Conservation (phyloP, 2,329 filamentous ascomycete species). For the Hypomyces rosellus region DNA sequence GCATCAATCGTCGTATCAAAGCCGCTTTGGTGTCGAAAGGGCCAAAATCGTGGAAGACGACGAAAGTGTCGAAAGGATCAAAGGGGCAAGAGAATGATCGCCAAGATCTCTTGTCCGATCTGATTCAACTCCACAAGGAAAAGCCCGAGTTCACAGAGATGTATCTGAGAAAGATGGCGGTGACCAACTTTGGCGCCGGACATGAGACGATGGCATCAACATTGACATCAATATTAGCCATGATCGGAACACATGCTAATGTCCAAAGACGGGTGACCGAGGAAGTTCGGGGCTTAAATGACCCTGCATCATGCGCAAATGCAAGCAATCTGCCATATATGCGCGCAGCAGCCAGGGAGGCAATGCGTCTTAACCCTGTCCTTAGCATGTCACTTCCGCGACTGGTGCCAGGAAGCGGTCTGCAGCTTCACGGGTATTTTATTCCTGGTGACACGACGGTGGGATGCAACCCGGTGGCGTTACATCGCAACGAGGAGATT, state of each 20-base stretch:
- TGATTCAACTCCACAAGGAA: slow-evolving; percentile 39
- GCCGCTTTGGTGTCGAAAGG: slow-evolving; percentile 21
- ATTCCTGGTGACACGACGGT: slow-evolving; percentile 43
- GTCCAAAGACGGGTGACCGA: slow-evolving; percentile 28
- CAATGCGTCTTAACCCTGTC: slow-evolving; percentile 45
- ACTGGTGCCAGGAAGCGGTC: slow-evolving; percentile 31
- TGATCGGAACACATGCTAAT: slow-evolving; percentile 35
- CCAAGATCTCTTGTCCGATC: slow-evolving; percentile 39
- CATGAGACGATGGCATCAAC: slow-evolving; percentile 51
- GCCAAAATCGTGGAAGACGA: slow-evolving; percentile 15
- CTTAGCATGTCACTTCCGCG: slow-evolving; percentile 47
- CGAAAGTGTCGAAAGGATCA: neutral
- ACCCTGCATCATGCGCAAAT: slow-evolving; percentile 18
- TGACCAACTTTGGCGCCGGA: slow-evolving; percentile 51
- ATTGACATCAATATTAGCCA: slow-evolving; percentile 41
- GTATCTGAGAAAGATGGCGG: slow-evolving; percentile 45
- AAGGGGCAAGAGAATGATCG: slow-evolving; percentile 15
- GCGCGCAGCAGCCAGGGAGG: slow-evolving; percentile 43
- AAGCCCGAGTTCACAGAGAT: slow-evolving; percentile 40
- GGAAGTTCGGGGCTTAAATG: slow-evolving; percentile 21
- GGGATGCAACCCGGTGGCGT: slow-evolving; percentile 42
- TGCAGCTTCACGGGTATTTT: slow-evolving; percentile 32
- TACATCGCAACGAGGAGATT: slow-evolving; percentile 45
- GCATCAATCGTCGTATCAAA: slow-evolving; percentile 30
- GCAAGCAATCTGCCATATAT: slow-evolving; percentile 27